Evolutionary conservation across 257 asterid species (phyloP).

Genomic region (Phtheirospermum japonicum): DNA sequence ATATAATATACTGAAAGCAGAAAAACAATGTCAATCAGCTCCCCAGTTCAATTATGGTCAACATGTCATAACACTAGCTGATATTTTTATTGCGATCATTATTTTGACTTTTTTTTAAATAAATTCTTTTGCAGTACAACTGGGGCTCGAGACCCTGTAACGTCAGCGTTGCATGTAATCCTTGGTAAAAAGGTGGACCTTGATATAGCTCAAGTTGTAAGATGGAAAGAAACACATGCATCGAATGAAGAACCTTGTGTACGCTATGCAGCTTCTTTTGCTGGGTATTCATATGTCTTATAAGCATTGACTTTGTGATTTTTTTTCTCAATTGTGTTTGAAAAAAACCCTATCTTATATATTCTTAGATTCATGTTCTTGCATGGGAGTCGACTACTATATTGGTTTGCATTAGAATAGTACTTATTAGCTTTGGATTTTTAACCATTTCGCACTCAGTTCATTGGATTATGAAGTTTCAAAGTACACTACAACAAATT

Average conservation of each 20-base stretch:
- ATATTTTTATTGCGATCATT: conserved; percentile 9
- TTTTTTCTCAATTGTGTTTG: conserved; percentile 19
- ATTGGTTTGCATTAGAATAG: background rate
- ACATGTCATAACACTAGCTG: too few relatives aligned
- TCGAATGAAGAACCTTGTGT: conserved; percentile 82
- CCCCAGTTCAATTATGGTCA: too few relatives aligned
- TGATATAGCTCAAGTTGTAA: conserved; percentile 91
- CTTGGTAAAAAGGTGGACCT: conserved; percentile 84
- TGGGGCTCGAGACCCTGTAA: conserved; percentile 91
- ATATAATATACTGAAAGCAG: background rate
- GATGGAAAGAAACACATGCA: conserved; percentile 73
- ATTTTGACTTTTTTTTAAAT: conserved; percentile 22
- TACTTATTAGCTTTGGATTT: too few relatives aligned
- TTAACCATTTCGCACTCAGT: too few relatives aligned
- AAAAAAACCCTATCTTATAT: conserved; percentile 4
- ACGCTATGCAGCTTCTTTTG: conserved; percentile 98
- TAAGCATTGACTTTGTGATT: conserved; percentile 15
- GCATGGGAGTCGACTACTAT: background rate
- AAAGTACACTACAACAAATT: too few relatives aligned
- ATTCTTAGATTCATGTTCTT: conserved; percentile 1
- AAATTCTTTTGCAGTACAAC: conserved; percentile 76
- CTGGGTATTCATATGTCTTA: conserved; percentile 64
- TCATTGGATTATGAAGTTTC: too few relatives aligned
- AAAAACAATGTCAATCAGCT: background rate
- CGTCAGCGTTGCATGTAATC: conserved; percentile 89